Evolutionary conservation across 2,329 filamentous ascomycete genomes (phyloP).

Genomic region (Emmonsiellopsis sp.): DNA sequence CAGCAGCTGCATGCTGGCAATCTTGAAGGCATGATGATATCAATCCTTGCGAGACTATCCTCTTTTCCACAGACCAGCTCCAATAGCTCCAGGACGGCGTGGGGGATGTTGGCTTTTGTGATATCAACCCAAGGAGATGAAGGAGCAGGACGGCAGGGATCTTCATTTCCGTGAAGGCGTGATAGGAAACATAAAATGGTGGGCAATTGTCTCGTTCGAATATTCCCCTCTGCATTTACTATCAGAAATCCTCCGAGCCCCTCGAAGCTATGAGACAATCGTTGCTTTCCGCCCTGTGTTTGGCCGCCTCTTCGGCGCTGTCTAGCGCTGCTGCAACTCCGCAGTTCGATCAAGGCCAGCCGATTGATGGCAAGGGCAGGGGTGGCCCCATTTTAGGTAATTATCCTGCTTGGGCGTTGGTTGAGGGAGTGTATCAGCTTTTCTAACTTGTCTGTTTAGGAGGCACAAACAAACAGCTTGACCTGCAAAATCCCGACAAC

Average conservation of each 20-base stretch:
- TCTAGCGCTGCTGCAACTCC: conserved; percentile 14
- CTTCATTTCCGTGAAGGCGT: neutral
- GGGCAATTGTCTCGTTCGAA: neutral
- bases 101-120: neutral
- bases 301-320: conserved; percentile 10
- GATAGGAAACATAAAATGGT: neutral
- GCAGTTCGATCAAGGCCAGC: conserved; percentile 45
- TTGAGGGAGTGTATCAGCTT: too few relatives aligned
- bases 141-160: neutral
- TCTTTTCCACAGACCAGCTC: neutral
- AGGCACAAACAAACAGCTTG: conserved; percentile 54
- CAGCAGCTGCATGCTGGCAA: neutral
- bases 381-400: conserved; percentile 51
- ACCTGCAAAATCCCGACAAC: conserved; percentile 56
- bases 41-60: neutral
- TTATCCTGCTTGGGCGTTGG: conserved; percentile 4
- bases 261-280: neutral
- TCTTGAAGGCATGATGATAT: neutral
- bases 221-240: neutral
- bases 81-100: neutral
- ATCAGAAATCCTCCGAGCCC: neutral
- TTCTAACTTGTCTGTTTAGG: conserved; percentile 32
- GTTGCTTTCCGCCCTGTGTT: conserved; percentile 1
- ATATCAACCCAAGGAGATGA: neutral
- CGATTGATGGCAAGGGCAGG: conserved; percentile 46